Evolutionary conservation across 2,329 filamentous ascomycete species (phyloP), one percentile per base, ranked within the genome.

Genomic region (Didymella keratinophila): DNA sequence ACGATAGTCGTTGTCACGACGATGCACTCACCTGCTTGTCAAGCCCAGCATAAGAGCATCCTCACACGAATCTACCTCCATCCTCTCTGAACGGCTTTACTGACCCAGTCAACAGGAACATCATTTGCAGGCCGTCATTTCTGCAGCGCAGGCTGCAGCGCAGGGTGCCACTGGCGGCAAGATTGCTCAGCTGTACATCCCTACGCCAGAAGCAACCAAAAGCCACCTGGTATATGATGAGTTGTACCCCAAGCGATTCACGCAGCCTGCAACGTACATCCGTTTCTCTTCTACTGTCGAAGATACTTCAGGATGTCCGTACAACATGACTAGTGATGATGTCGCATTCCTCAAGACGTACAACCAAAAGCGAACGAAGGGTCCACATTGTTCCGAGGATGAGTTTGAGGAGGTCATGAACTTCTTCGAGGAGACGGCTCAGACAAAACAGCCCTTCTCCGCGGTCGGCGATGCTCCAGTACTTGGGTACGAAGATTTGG

Each of bases 251-350:
- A 87, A 86, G 65, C 82, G 83, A 57, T 97, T 94, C 79, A 86
- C 88, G 71, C 90, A 96, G 77, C 93, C 95, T 51, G 88, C 89
- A 61, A 95, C 93, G 61, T 98, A 98, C 79, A 97, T 99, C 76
- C 92, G 94, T 65, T 98, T 96, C 81, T 98, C 95, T 64, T 94
- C 96, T 67, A 99, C 95, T 2, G 94, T 99, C 61, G 95, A 99
- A 80, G 95, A 99, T 79, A 96, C 90, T 71, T 89, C 92, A 72
- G 91, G 91, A 71, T 91, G 89, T 75, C 87, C 89, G 70, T 99
- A 99, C 87, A 93, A 96, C 80, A 94, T 98, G 90, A 93, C 89
- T 27, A 88, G 89, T 65, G 92, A 96, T 72, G 95, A 99, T 79
- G 90, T 93, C 76, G 86, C 84, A 55, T 97, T 92, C 74, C 85